A percentile compares a stretch with the other conserved stretches of the same genome.
Conservation (phyloP, 2,329 filamentous ascomycete genomes). For the Sclerotinia sclerotiorum region DNA sequence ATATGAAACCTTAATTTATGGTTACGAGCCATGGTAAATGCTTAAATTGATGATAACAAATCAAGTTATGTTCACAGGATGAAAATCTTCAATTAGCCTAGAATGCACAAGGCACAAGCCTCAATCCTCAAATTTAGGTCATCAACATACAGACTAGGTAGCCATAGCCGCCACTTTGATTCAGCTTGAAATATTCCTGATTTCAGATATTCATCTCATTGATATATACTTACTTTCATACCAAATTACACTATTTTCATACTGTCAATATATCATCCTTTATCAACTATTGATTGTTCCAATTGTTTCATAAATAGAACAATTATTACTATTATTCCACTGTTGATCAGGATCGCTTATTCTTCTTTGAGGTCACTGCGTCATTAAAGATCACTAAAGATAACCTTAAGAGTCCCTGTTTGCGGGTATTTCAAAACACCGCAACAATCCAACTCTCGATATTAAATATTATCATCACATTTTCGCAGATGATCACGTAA, state of each 20-base stretch:
- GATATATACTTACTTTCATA: neutral
- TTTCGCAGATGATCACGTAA: neutral
- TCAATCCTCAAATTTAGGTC: neutral
- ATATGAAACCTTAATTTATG: conserved; percentile 7
- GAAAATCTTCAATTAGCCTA: neutral
- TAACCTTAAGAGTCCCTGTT: conserved; percentile 18
- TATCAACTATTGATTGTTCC: neutral
- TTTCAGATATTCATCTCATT: neutral
- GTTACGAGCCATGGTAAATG: neutral
- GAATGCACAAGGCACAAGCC: neutral
- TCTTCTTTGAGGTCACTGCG: conserved; percentile 14
- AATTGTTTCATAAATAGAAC: neutral
- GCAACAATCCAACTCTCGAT: neutral
- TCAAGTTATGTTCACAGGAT: neutral
- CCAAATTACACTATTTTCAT: neutral
- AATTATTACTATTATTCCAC: too few species aligned
- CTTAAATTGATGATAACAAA: neutral
- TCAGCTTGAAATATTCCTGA: neutral
- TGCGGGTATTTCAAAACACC: neutral
- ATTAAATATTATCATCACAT: neutral
- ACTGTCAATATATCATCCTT: neutral
- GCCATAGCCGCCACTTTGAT: conserved; percentile 8
- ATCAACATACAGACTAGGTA: neutral
- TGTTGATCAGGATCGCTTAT: neutral
- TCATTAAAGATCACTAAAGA: neutral